Percentiles rank a stretch among this genome's conserved stretches.
Evolutionary conservation across 163 green algal genomes (phyloP).

Genomic region (Chlorella variabilis): DNA sequence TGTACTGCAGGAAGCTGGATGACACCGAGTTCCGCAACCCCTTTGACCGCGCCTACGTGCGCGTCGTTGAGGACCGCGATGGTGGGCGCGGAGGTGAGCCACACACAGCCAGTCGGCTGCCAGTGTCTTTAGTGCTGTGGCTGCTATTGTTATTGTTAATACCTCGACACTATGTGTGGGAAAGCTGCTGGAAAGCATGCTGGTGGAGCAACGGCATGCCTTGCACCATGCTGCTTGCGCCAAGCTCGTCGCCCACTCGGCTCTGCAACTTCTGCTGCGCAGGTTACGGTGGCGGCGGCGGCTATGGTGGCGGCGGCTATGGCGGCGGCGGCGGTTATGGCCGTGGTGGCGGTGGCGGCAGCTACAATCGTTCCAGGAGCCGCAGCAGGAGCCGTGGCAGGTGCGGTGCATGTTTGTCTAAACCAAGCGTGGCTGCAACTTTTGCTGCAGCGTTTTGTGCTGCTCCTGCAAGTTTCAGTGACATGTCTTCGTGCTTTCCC

Average conservation of each 20-base stretch:
- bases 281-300: slow-evolving; percentile 12
- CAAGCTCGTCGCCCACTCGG: too few relatives aligned
- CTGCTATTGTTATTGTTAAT: too few relatives aligned
- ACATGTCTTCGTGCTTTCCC: background rate
- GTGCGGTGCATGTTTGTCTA: background rate
- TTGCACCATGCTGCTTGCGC: too few relatives aligned
- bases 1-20: slow-evolving; percentile 80
- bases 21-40: slow-evolving; percentile 95
- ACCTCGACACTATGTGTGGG: too few relatives aligned
- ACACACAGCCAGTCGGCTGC: too few relatives aligned
- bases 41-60: slow-evolving; percentile 74
- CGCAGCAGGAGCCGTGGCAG: slow-evolving; percentile 15
- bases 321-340: slow-evolving; percentile 8
- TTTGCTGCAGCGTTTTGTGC: background rate
- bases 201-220: too few relatives aligned
- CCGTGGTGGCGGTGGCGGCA: background rate
- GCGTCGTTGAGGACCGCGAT: slow-evolving; percentile 59
- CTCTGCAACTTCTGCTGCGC: too few relatives aligned
- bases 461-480: too few relatives aligned
- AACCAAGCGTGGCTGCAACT: background rate
- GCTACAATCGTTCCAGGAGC: background rate
- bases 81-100: slow-evolving; percentile 5
- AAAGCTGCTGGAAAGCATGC: too few relatives aligned
- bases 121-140: too few relatives aligned
- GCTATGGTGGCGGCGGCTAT: slow-evolving; percentile 3